Conservation (phyloP, 768 basidiomycete species). For the Leccinum fibrillosum region DNA sequence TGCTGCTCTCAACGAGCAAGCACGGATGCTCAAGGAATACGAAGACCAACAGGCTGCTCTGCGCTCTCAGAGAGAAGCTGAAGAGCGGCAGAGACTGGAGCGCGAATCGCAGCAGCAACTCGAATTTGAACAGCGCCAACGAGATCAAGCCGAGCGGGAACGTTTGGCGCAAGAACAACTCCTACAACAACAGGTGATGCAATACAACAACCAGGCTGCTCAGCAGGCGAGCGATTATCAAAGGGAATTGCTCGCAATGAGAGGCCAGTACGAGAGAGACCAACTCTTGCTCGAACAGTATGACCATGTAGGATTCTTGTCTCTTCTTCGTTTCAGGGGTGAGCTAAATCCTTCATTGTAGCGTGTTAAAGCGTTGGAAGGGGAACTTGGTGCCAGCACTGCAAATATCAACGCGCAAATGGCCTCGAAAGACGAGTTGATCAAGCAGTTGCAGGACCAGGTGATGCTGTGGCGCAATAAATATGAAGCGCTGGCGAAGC, state of each 20-base stretch:
- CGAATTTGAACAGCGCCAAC: constrained; percentile 89
- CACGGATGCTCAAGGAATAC: constrained; percentile 91
- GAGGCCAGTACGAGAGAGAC: constrained; percentile 96
- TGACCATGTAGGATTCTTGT: constrained; percentile 61
- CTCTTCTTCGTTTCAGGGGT: background rate
- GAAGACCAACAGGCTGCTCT: constrained; percentile 92
- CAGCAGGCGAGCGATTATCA: constrained; percentile 82
- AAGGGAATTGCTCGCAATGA: constrained; percentile 85
- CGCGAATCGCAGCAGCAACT: constrained; percentile 73
- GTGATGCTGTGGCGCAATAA: constrained; percentile 97
- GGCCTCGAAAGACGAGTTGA: constrained; percentile 89
- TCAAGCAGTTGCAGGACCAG: constrained; percentile 94
- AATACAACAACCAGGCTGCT: constrained; percentile 73
- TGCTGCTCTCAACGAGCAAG: constrained; percentile 82
- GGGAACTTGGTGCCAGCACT: constrained; percentile 73
- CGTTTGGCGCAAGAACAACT: constrained; percentile 87
- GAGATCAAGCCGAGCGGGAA: constrained; percentile 84
- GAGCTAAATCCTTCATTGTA: constrained; percentile 30
- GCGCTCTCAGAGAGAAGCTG: constrained; percentile 74
- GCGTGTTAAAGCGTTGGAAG: constrained; percentile 95
- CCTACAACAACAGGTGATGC: constrained; percentile 76
- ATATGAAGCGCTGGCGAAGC: constrained; percentile 96
- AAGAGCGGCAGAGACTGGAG: constrained; percentile 78
- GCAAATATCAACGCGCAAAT: constrained; percentile 83
- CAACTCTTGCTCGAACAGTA: constrained; percentile 98